Base-by-base conservation (phyloP, 2,329 filamentous ascomycete species). In the Stenocarpella maydis region DNA sequence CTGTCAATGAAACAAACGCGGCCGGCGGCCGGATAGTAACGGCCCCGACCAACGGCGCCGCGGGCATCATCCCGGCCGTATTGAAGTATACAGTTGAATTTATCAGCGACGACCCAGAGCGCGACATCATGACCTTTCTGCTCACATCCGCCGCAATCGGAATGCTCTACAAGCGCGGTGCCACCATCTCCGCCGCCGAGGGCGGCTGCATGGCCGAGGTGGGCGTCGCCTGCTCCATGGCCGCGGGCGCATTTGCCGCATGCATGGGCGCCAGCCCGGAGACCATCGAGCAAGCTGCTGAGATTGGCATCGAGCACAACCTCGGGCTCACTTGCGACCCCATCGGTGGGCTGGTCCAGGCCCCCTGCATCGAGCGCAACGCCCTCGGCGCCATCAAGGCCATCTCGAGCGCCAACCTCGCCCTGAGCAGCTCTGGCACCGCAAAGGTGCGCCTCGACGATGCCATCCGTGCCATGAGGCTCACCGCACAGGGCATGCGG, bases 151-250 rank as follows among this genome's bases (percentile, higher is more conserved):
- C 84, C 0, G 84, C 84, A 7, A 84, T 86, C 26, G 84, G 84
- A 54, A 86, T 86, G 84, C 78, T 86, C 26, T 86, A 85, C 78
- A 86, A 86, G 78, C 82, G 84, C 21, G 84, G 84, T 4, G 84
- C 84, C 0, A 85, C 83, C 24, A 86, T 86, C 70, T 85, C 83
- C 0, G 84, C 84, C 0, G 84, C 84, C 2, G 84, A 86, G 71
- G 84, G 84, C 47, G 84, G 84, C 0, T 86, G 84, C 75, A 86
- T 86, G 84, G 84, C 84, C n/a, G 84, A 86, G 72, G 84, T 86
- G 0, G 84, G 84, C 31, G 84, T 86, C 0, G 84, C 84, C 3
- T 86, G 84, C 72, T 84, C 82, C 28, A 86, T 86, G 84, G 84
- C 84, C 0, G 84, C 84, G 0, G 84, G 82, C 0, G 84, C 83